Evolutionary conservation across 2,329 filamentous ascomycete species (phyloP).

Genomic region (Paecilomyces sp.): DNA sequence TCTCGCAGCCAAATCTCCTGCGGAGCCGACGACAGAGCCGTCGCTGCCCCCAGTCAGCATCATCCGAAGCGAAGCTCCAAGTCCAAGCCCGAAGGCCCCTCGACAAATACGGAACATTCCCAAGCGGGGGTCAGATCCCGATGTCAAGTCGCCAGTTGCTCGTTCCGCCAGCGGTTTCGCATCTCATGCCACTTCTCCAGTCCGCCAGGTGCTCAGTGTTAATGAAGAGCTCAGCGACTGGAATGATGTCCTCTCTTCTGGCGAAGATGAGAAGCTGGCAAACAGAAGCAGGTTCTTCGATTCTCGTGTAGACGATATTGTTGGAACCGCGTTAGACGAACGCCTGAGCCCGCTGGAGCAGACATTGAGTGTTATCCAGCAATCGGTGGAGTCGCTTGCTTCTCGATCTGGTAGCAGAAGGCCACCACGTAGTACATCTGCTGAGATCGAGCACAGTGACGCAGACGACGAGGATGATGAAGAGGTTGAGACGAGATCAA

Average conservation of each 20-base stretch:
- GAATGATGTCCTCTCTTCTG: constrained; percentile 77
- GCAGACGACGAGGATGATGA: constrained; percentile 74
- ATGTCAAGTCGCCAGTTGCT: constrained; percentile 39
- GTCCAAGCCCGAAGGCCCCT: constrained; percentile 60
- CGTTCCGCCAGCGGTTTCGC: constrained; percentile 57
- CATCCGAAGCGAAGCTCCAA: constrained; percentile 63
- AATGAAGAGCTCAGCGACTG: constrained; percentile 73
- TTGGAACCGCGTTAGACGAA: constrained; percentile 68
- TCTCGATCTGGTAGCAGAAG: constrained; percentile 51
- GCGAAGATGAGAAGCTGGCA: constrained; percentile 76
- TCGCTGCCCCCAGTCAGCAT: constrained; percentile 45
- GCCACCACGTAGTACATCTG: constrained; percentile 60
- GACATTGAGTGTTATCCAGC: constrained; percentile 68
- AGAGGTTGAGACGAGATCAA: constrained; percentile 53
- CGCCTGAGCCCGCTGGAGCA: constrained; percentile 76
- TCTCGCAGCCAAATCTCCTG: constrained; percentile 25
- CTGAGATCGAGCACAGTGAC: constrained; percentile 70
- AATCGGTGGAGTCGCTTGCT: constrained; percentile 55
- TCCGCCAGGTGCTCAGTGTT: constrained; percentile 58
- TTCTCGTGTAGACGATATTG: constrained; percentile 76
- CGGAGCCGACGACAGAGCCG: constrained; percentile 48
- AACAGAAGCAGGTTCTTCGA: constrained; percentile 84
- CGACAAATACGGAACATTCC: constrained; percentile 39
- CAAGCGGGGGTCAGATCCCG: constrained; percentile 26
- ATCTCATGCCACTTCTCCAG: constrained; percentile 46